Percentiles rank a stretch among this genome's conserved stretches.
Conservation (phyloP, 2,329 filamentous ascomycete genomes). For the Ophiocordyceps camponoti-leonardi region DNA sequence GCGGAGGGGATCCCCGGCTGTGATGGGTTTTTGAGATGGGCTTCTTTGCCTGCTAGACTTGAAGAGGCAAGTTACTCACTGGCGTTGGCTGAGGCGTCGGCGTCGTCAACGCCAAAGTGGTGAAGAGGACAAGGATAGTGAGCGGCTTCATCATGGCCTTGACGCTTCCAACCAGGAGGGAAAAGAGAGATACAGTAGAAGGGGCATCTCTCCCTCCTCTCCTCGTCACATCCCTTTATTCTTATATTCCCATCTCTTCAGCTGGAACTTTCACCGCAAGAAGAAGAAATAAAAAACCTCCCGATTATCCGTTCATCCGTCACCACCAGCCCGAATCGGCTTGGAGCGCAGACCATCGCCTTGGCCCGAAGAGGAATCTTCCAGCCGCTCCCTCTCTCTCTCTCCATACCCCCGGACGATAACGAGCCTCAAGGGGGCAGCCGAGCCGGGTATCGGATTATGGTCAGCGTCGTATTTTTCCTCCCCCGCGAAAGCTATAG, state of each 20-base stretch:
- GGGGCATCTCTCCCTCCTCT: too few relatives aligned
- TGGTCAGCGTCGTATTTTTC: neutral
- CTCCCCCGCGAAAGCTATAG: too few relatives aligned
- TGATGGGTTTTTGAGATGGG: neutral
- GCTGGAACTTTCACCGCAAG: too few relatives aligned
- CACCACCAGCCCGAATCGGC: neutral
- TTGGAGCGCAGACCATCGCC: neutral
- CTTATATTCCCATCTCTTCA: neutral
- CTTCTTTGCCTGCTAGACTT: too few relatives aligned
- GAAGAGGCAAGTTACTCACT: neutral
- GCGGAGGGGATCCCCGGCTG: constrained; percentile 46
- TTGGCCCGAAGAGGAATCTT: neutral
- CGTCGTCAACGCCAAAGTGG: neutral
- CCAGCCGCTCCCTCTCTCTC: too few relatives aligned
- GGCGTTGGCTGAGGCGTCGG: neutral
- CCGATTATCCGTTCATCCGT: too few relatives aligned
- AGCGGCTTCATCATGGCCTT: neutral
- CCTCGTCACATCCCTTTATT: neutral
- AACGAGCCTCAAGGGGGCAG: neutral
- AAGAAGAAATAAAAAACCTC: too few relatives aligned
- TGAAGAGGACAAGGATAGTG: neutral
- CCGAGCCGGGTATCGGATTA: neutral
- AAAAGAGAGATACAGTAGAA: neutral
- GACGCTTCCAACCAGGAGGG: neutral
- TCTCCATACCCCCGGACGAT: neutral